Conservation (phyloP, 78 protist species). For the Bodo saltans region DNA sequence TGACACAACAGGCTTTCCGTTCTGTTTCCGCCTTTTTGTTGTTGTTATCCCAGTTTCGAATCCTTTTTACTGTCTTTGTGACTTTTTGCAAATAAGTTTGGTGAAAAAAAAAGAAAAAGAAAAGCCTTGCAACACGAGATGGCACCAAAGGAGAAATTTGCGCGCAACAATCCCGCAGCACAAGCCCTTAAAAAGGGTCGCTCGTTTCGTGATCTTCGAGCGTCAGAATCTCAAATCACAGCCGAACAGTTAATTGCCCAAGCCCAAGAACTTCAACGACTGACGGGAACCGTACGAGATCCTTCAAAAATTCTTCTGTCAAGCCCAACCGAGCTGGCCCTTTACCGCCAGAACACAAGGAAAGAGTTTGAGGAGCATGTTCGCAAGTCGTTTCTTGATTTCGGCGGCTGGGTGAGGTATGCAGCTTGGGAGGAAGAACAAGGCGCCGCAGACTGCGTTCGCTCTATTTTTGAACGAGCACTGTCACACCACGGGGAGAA, state of each 20-base stretch:
- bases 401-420: slow-evolving; percentile 64
- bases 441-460: slow-evolving; percentile 66
- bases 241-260: slow-evolving; percentile 91
- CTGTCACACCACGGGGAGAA: slow-evolving; percentile 59
- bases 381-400: neutral
- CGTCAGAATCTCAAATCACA: slow-evolving; percentile 95
- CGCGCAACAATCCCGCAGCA: too few relatives aligned
- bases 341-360: slow-evolving; percentile 63
- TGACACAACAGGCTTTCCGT: too few relatives aligned
- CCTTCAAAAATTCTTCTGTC: slow-evolving; percentile 40
- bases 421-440: slow-evolving; percentile 93
- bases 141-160: too few relatives aligned
- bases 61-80: too few relatives aligned
- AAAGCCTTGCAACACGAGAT: too few relatives aligned
- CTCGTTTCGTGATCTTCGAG: neutral
- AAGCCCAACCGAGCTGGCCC: slow-evolving; percentile 85
- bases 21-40: too few relatives aligned
- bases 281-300: too few relatives aligned
- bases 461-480: slow-evolving; percentile 91
- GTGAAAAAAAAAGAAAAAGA: too few relatives aligned
- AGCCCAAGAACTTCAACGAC: too few relatives aligned
- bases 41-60: too few relatives aligned
- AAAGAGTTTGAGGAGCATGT: slow-evolving; percentile 58
- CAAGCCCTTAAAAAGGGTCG: neutral
- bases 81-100: too few relatives aligned